Base-by-base conservation (phyloP, 139 green algal genomes). In the Pseudopediastrum boryanum region DNA sequence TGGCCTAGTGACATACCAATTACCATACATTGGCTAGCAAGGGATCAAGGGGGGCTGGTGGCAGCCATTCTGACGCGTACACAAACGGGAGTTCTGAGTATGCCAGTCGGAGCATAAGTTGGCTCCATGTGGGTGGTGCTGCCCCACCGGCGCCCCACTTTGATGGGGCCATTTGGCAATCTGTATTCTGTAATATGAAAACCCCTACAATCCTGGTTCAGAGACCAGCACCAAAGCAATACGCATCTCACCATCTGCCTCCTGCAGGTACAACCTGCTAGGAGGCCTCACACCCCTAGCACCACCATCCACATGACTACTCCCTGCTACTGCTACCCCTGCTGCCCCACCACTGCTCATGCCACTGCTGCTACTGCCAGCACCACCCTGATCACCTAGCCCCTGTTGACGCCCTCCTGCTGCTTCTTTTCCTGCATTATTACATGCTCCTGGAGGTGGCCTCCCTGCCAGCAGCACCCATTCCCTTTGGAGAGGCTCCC, bases 221-320 rank as follows among this genome's bases (percentile, higher is more conserved):
- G 35, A 58, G 16, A 81, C 74, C 50, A 81, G 29, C 27, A 59
- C 38, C 5, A 74, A n/a, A 3, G 74, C 74, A 35, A 67, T 36
- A 16, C 74, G 44, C 74, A 81, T 81, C 31, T 81, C 74, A 12
- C 62, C 74, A 66, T 74, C 74, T 21, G 74, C 61, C 33, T 81
- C 62, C 44, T 81, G 74, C 44, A 81, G 31, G 19, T 81, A 81
- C 74, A 81, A 54, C n/a, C 74, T 56, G 25, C 74, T 81, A 2
- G 74, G 74, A 1, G 74, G 74, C 66, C 41, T 27, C 66, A 36
- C 39, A 9, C 25, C 31, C 50, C 41, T 35, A 41, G 36, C 50
- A 3, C 19, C n/a, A 16, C 50, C 41, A 31, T 4, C 2, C 38
- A 25, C 16, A 33, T 41, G 29, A 25, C 58, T 27, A 29, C 69